A percentile compares a stretch with the other conserved stretches of the same genome.
Evolutionary conservation across 2,329 filamentous ascomycete genomes (phyloP).

Genomic region (Orbilia javanica): DNA sequence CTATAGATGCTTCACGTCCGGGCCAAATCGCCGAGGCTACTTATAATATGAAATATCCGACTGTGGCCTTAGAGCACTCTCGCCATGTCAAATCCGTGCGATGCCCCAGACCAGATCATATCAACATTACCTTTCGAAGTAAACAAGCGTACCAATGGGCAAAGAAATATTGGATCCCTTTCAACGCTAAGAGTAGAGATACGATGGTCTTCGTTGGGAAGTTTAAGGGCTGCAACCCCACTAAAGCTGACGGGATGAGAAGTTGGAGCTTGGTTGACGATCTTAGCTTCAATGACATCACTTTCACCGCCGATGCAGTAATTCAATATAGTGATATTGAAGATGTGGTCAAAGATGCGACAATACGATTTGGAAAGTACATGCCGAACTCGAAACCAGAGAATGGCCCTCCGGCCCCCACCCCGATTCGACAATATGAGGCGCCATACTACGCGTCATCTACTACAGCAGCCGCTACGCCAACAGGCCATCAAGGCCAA

Average conservation of each 20-base stretch:
- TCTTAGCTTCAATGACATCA: conserved; percentile 44
- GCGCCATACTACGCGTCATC: conserved; percentile 42
- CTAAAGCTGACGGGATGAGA: conserved; percentile 37
- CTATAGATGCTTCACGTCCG: conserved; percentile 30
- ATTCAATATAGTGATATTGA: conserved; percentile 40
- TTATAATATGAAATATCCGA: conserved; percentile 51
- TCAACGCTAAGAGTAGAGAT: conserved; percentile 40
- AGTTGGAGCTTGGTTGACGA: conserved; percentile 57
- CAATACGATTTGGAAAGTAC: conserved; percentile 42
- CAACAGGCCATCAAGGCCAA: conserved; percentile 3
- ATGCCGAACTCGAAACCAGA: conserved; percentile 27
- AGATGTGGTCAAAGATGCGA: conserved; percentile 45
- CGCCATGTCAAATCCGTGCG: conserved; percentile 38
- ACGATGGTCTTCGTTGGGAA: conserved; percentile 54
- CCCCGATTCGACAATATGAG: conserved; percentile 30
- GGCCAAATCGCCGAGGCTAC: conserved; percentile 47
- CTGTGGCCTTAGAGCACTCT: conserved; percentile 51
- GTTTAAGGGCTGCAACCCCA: conserved; percentile 49
- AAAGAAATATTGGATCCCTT: conserved; percentile 50
- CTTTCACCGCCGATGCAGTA: conserved; percentile 41
- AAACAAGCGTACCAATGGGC: conserved; percentile 41
- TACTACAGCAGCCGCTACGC: conserved; percentile 4
- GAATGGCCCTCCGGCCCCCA: conserved; percentile 22
- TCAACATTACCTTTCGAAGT: conserved; percentile 38
- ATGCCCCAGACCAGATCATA: conserved; percentile 45